Evolutionary conservation across 2,329 filamentous ascomycete species (phyloP), one percentile per base, ranked within the genome.

Genomic region (Nigrograna mackinnonii): DNA sequence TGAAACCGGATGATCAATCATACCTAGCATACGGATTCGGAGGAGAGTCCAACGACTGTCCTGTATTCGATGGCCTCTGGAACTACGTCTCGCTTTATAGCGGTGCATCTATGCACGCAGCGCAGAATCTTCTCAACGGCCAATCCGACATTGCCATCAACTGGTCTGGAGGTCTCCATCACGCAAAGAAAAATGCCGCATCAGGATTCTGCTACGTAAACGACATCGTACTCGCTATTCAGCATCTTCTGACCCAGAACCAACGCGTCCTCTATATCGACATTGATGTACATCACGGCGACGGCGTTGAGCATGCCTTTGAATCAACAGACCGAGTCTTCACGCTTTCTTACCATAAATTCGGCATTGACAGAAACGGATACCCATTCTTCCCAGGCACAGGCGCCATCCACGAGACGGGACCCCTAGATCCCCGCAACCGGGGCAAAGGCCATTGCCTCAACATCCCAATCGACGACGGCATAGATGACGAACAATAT

Each of bases 161-260:
- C 59, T 99, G 94, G 94, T 94, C 91, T 14, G 94, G 94, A 24
- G 94, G 94, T 9, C 80, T 99, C 21, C 94, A 99, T 69, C 94
- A 99, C 63, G 94, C 94, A 34, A 96, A 97, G 70, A 94, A 92
- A 65, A 83, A 86, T 39, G 91, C 96, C 70, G 92, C 94, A 0
- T 92, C 87, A 12, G 94, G 94, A 0, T 99, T 99, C 70, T 99
- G 94, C 74, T 99, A 99, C 73, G 91, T 97, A 73, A 99, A 99
- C 69, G 94, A 99, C 69, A 97, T 97, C 58, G 94, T 97, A 44
- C 80, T 99, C 35, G 90, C 88, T 24, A 94, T 96, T 57, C 79
- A 97, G 26, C 87, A 96, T 66, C 80, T 99, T 7, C 77, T 97
- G 13, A 85, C 88, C 21, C 81, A 86, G 60, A 83, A 91, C 57